Percentiles rank a stretch among this genome's conserved stretches.
Conservation (phyloP, 2,329 filamentous ascomycete species). For the Pleoardoris graminearum region DNA sequence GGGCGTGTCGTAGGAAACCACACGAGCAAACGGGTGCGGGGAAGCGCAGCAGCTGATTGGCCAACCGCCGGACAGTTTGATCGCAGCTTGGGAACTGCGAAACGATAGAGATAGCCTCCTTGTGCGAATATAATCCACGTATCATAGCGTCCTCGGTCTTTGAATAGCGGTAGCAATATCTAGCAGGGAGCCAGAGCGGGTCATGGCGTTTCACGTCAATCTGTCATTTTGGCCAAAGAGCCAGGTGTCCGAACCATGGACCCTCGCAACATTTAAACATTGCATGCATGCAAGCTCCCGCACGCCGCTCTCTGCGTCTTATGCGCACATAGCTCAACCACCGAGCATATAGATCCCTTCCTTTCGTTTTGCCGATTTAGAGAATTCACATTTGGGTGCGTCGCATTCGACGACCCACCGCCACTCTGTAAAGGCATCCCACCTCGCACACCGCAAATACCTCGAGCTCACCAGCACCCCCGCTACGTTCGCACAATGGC, state of each 20-base stretch:
- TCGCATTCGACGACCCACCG: slow-evolving; percentile 19
- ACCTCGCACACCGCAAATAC: slow-evolving; percentile 19
- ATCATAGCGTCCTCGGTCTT: too few relatives aligned
- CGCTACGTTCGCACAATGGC: slow-evolving; percentile 46
- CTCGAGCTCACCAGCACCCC: not conserved
- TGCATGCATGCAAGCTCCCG: slow-evolving; percentile 10
- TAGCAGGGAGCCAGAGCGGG: slow-evolving; percentile 2
- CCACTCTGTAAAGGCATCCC: slow-evolving; percentile 23
- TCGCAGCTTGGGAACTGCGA: too few relatives aligned
- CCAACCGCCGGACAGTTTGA: too few relatives aligned
- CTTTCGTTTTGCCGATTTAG: slow-evolving; percentile 21
- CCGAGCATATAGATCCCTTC: slow-evolving; percentile 34
- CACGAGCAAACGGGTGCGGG: too few relatives aligned
- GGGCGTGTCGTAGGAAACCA: too few relatives aligned
- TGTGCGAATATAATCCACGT: not conserved
- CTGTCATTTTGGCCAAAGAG: slow-evolving; percentile 10
- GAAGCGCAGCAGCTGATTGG: too few relatives aligned
- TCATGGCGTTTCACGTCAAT: slow-evolving; percentile 3
- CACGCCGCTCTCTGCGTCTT: slow-evolving; percentile 18
- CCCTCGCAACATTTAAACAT: slow-evolving; percentile 15
- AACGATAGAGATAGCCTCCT: too few relatives aligned
- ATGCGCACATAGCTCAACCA: slow-evolving; percentile 19
- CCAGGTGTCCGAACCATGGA: slow-evolving; percentile 10
- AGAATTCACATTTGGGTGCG: slow-evolving; percentile 9
- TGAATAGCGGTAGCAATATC: not conserved